These are phyloP conservation scores for Chaetomium sp. DNA, from an alignment of 2,329 filamentous ascomycete genomes.

Conservation along the genomic window DNA sequence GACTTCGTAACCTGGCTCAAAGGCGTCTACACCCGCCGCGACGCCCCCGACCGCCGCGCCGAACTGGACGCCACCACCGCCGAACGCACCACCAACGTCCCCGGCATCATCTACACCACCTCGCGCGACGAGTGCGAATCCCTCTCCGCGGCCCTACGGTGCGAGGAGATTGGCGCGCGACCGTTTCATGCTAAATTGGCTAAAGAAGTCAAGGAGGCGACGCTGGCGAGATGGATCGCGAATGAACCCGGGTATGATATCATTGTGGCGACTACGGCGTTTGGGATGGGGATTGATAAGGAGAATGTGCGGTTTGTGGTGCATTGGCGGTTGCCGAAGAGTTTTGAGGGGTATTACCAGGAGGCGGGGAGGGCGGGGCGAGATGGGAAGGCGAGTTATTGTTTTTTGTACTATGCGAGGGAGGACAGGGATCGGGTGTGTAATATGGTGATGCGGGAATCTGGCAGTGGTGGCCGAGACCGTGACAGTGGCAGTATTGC, in stretches of 20 bases:
- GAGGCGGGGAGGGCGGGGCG: conserved; percentile 88
- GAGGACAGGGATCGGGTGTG: conserved; percentile 75
- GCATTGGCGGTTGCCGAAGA: conserved; percentile 90
- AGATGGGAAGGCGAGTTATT: conserved; percentile 79
- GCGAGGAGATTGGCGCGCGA: conserved; percentile 65
- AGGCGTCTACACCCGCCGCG: conserved; percentile 62
- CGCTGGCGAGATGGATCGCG: conserved; percentile 63
- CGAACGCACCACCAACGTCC: conserved; percentile 56
- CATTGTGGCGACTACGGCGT: conserved; percentile 91
- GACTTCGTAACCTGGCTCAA: conserved; percentile 74
- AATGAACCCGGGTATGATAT: conserved; percentile 76
- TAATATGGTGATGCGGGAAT: conserved; percentile 45
- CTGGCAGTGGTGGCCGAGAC: too few species aligned
- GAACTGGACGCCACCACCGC: conserved; percentile 49
- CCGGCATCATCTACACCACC: conserved; percentile 75
- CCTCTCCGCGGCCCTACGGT: conserved; percentile 58
- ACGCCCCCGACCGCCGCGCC: conserved; percentile 48
- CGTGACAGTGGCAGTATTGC: too few species aligned
- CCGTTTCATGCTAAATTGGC: conserved; percentile 66
- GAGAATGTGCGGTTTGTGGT: conserved; percentile 90
- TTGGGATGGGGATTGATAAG: conserved; percentile 98
- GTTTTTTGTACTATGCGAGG: conserved; percentile 84
- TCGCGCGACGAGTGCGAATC: conserved; percentile 68
- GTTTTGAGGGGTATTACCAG: conserved; percentile 93
- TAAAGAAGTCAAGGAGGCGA: conserved; percentile 63